These are phyloP conservation scores for Pyronema domesticum DNA, from an alignment of 495 filamentous ascomycete genomes.

Conservation along the genomic window DNA sequence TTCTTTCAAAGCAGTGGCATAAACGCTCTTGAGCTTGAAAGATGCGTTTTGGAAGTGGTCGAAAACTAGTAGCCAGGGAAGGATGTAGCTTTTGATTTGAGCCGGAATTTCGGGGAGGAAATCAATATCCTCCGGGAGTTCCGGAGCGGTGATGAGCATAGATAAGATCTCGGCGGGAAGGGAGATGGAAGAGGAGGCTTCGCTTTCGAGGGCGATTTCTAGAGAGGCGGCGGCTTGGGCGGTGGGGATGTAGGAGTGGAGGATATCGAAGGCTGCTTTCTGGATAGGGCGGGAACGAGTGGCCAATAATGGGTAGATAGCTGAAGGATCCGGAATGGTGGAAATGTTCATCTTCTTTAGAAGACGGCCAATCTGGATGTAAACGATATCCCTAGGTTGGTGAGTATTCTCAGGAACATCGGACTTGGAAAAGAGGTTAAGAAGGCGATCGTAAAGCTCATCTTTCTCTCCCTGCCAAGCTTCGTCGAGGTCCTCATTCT, in stretches of 20 bases:
- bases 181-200: constrained; percentile 12
- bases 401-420: constrained; percentile 33
- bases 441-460: constrained; percentile 36
- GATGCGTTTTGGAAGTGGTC: constrained; percentile 71
- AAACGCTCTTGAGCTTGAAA: constrained; percentile 61
- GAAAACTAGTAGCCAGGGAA: constrained; percentile 82
- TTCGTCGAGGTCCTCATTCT: constrained; percentile 79
- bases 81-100: constrained; percentile 52
- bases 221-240: constrained; percentile 70
- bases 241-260: constrained; percentile 58
- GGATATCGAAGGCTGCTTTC: constrained; percentile 57
- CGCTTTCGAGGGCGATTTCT: constrained; percentile 36
- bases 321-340: not conserved
- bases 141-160: constrained; percentile 28
- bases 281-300: constrained; percentile 59
- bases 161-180: constrained; percentile 34
- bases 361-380: constrained; percentile 29
- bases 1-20: constrained; percentile 55
- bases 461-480: constrained; percentile 38
- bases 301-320: constrained; percentile 36
- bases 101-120: constrained; percentile 30
- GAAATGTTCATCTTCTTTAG: constrained; percentile 10
- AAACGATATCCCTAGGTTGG: constrained; percentile 37
- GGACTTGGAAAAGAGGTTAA: constrained; percentile 40
- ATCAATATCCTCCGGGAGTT: constrained; percentile 27